Evolutionary conservation across 2,329 filamentous ascomycete genomes (phyloP), one percentile per base, ranked within the genome.

Genomic region (Pseudofabraea citricarpa): DNA sequence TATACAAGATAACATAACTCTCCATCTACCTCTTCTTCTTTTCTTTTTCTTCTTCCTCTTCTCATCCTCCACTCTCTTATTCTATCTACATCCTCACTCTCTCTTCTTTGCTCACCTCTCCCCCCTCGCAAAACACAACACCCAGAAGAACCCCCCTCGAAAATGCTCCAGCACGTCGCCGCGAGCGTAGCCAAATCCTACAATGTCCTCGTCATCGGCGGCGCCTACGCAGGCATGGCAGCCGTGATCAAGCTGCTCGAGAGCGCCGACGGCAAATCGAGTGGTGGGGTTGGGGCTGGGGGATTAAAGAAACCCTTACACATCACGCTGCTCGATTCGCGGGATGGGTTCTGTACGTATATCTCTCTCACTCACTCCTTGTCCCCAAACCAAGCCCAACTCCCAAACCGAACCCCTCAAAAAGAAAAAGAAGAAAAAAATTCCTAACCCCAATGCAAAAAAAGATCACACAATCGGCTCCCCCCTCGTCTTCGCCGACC

Each of bases 291-390:
- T 52, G 29, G 22, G 26, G 40, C 40, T 2, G 23, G n/a, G 24
- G 58, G 69, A 16, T 68, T 69, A 38, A 70, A 67, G 19, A 68
- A 83, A 33, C 71, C 77, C 2, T 63, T 87, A 13, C 75, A 88
- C 26, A 79, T 89, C 39, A 88, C 84, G 15, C 73, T 90, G 15
- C 78, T 87, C 22, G 85, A 90, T 53, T 83, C 89, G 61, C 71
- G 83, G 13, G 85, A 90, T 68, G 86, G 86, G 15, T 89, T 80
- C 61, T 89, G 85, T 89, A 69, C 53, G 81, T 65, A n/a, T n/a
- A n/a, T n/a, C n/a, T n/a, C n/a, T n/a, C n/a, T n/a, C n/a, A n/a
- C n/a, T n/a, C n/a, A n/a, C n/a, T n/a, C n/a, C n/a, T 38, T 5
- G 7, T 32, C 29, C 29, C 29, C 29, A 12, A 3, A 15, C 10